Percentiles rank a stretch among this genome's conserved stretches.
phyloP scores from a whole-genome alignment of 768 basidiomycete genomes.

The Royoungia palumana region DNA sequence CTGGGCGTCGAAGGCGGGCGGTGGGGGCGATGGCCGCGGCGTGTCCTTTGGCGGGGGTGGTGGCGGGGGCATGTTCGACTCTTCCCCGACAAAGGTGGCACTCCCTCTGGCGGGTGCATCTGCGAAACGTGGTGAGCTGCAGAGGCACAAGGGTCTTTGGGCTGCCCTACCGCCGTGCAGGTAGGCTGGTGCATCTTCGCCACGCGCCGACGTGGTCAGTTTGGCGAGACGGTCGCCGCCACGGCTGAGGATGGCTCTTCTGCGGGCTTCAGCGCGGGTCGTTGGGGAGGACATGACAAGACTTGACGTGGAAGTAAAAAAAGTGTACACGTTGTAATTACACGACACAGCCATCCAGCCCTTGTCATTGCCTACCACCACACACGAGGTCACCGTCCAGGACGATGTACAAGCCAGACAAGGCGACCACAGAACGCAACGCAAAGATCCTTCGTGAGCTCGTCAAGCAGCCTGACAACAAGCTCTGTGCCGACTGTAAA shows the following conservation, averaged over 20 bases:
- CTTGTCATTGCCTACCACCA: not conserved
- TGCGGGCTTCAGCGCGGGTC: constrained; percentile 73
- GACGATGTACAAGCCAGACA: constrained; percentile 63
- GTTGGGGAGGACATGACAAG: constrained; percentile 43
- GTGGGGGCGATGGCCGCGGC: constrained; percentile 24
- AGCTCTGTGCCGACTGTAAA: constrained; percentile 94
- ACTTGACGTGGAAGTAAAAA: not conserved
- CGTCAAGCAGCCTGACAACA: constrained; percentile 88
- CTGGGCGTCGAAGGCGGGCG: constrained; percentile 22
- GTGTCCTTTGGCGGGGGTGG: constrained; percentile 20
- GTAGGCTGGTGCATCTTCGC: constrained; percentile 61
- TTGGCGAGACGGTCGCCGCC: constrained; percentile 74
- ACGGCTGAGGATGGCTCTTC: constrained; percentile 71
- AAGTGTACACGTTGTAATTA: constrained; percentile 8
- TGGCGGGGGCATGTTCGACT: constrained; percentile 29
- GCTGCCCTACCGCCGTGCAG: constrained; percentile 43
- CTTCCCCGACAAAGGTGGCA: constrained; percentile 38
- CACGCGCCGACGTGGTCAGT: constrained; percentile 71
- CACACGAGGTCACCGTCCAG: constrained; percentile 4
- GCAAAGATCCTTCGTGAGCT: constrained; percentile 79
- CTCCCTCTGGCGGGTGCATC: constrained; percentile 12
- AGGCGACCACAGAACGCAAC: constrained; percentile 78
- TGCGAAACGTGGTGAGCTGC: not conserved
- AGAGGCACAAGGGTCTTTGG: not conserved
- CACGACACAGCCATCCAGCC: too few species aligned